phyloP scores from a whole-genome alignment of 176 grass and related monocot genomes.

The Microstegium vimineum region DNA sequence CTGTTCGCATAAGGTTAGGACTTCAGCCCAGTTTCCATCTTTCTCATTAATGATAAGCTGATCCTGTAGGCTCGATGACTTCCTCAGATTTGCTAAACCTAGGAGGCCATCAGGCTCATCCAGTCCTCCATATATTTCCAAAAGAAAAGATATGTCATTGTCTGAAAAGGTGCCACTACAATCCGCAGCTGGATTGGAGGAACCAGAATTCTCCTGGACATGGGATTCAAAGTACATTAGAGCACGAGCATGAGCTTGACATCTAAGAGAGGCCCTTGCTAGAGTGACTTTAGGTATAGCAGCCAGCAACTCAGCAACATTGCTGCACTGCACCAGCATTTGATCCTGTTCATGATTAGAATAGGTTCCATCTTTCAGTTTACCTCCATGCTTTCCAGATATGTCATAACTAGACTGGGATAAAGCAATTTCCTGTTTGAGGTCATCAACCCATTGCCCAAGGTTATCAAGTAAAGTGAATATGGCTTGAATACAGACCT shows the following conservation, averaged over 20 bases:
- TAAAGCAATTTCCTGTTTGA: conserved; percentile 88
- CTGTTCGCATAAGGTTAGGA: conserved; percentile 88
- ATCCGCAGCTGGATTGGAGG: conserved; percentile 89
- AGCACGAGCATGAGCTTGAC: conserved; percentile 92
- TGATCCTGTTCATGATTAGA: conserved; percentile 48
- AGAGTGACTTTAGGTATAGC: conserved; percentile 94
- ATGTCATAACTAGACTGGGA: conserved; percentile 49
- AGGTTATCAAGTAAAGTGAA: conserved; percentile 99
- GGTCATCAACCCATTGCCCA: conserved; percentile 96
- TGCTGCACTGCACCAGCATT: conserved; percentile 70
- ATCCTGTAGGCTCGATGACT: conserved; percentile 90
- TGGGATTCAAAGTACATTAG: conserved; percentile 90
- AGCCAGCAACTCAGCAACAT: conserved; percentile 75
- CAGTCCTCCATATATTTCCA: conserved; percentile 97
- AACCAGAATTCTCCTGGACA: conserved; percentile 78
- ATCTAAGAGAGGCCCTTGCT: conserved; percentile 84
- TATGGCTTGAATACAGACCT: conserved; percentile 91
- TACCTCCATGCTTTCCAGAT: conserved; percentile 43
- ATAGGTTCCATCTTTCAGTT: conserved; percentile 47
- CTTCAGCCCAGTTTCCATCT: conserved; percentile 95
- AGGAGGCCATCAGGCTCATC: conserved; percentile 91
- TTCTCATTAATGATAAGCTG: conserved; percentile 97
- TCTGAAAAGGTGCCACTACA: conserved; percentile 78
- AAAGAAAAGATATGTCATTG: conserved; percentile 93
- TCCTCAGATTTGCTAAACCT: conserved; percentile 82